Conservation (phyloP, 306 rosid species). For the Rosa persica region DNA sequence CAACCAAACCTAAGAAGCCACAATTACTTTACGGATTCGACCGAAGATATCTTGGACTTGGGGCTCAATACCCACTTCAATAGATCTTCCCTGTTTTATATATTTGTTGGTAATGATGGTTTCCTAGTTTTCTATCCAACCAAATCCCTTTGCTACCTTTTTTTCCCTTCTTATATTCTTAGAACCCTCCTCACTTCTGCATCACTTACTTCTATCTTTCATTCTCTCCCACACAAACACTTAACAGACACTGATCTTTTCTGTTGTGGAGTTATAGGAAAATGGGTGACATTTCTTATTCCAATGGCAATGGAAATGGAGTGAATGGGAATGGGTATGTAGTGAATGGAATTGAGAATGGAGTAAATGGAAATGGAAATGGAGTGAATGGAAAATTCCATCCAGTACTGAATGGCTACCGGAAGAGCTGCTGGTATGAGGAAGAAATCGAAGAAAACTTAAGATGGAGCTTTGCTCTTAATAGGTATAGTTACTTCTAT, state of each 20-base stretch:
- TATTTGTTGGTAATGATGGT: constrained; percentile 1
- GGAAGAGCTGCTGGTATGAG: constrained; percentile 98
- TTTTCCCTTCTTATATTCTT: constrained; percentile 38
- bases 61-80: constrained; percentile 5
- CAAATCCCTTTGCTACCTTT: constrained; percentile 17
- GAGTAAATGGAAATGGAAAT: constrained; percentile 42
- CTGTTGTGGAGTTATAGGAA: constrained; percentile 11
- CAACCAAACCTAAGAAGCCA: constrained; percentile 4
- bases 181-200: constrained; percentile 33
- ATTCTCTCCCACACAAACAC: constrained; percentile 13
- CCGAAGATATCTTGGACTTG: constrained; percentile 20
- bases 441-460: constrained; percentile 93
- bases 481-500: constrained; percentile 48
- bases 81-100: constrained; percentile 6
- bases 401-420: constrained; percentile 63
- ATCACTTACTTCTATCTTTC: constrained; percentile 27
- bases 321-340: constrained; percentile 31
- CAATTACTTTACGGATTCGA: constrained; percentile 22
- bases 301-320: constrained; percentile 29
- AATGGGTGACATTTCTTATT: constrained; percentile 74
- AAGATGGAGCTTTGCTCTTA: constrained; percentile 97
- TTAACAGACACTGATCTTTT: background rate
- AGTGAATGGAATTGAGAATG: constrained; percentile 50
- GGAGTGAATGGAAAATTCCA: constrained; percentile 59
- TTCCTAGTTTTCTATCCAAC: constrained; percentile 10